phyloP scores from a whole-genome alignment of 768 basidiomycete genomes.

The Harrya chromipes region DNA sequence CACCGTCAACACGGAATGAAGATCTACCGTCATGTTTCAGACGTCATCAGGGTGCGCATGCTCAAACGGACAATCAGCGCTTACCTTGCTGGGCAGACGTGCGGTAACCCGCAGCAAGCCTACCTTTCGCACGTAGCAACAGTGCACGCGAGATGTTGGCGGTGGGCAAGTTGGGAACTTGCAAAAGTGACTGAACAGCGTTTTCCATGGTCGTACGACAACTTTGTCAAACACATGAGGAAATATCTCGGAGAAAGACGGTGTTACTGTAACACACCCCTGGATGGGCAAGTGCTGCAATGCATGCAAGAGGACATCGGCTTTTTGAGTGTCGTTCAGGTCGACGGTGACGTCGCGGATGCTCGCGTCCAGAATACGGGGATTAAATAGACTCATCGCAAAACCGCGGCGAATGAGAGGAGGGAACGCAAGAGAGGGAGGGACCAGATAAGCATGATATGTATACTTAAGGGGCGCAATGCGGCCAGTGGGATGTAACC shows the following conservation, averaged over 20 bases:
- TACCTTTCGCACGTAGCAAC: constrained; percentile 62
- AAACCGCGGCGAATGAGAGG: background rate
- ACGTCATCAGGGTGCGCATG: background rate
- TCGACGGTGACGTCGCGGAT: constrained; percentile 62
- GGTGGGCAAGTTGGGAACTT: constrained; percentile 49
- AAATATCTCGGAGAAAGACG: constrained; percentile 2
- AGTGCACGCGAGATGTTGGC: constrained; percentile 57
- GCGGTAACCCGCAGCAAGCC: constrained; percentile 56
- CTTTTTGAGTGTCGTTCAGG: constrained; percentile 64
- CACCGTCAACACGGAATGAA: constrained; percentile 58
- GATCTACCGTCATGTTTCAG: constrained; percentile 40
- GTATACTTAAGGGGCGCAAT: constrained; percentile 8
- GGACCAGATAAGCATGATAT: background rate
- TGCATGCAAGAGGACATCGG: constrained; percentile 71
- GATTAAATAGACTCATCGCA: constrained; percentile 67
- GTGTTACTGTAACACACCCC: constrained; percentile 41
- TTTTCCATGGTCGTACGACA: constrained; percentile 68
- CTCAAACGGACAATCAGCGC: background rate
- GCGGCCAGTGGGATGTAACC: constrained; percentile 16
- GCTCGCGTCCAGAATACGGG: constrained; percentile 73
- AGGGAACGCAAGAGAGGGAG: background rate
- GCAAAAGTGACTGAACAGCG: constrained; percentile 67
- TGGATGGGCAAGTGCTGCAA: constrained; percentile 76
- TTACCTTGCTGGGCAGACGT: constrained; percentile 66
- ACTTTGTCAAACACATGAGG: constrained; percentile 19